phyloP scores from a whole-genome alignment of 2,329 filamentous ascomycete genomes.

The Nemania diffusa region DNA sequence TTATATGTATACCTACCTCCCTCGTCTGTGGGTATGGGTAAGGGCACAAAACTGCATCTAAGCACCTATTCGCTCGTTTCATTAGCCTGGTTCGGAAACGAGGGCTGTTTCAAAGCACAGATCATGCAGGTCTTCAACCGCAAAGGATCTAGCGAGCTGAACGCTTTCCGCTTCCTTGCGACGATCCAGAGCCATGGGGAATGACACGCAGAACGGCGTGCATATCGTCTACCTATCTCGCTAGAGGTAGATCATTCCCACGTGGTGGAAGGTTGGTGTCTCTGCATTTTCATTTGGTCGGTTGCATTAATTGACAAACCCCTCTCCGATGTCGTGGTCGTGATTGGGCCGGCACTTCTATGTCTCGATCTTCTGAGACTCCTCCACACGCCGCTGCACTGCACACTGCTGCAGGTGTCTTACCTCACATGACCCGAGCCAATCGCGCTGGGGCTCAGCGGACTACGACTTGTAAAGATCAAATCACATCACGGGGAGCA shows the following conservation, averaged over 20 bases:
- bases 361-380: background rate
- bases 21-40: background rate
- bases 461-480: background rate
- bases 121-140: background rate
- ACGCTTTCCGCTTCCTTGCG: background rate
- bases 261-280: slow-evolving; percentile 22
- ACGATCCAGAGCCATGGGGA: background rate
- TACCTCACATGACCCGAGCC: slow-evolving; percentile 19
- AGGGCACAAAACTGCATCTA: background rate
- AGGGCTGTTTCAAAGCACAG: background rate
- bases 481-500: slow-evolving; percentile 16
- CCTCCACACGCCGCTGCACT: background rate
- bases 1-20: background rate
- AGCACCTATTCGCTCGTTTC: background rate
- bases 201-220: background rate
- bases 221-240: background rate
- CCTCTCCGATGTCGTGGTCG: slow-evolving; percentile 4
- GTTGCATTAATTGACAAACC: slow-evolving; percentile 22
- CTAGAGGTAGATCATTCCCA: slow-evolving; percentile 6
- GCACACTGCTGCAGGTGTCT: slow-evolving; percentile 33
- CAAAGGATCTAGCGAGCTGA: slow-evolving; percentile 1
- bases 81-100: background rate
- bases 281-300: background rate
- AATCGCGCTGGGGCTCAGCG: slow-evolving; percentile 13
- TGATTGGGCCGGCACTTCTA: slow-evolving; percentile 20